Base-by-base conservation (phyloP, 495 filamentous ascomycete genomes). In the Delitschia confertaspora region DNA sequence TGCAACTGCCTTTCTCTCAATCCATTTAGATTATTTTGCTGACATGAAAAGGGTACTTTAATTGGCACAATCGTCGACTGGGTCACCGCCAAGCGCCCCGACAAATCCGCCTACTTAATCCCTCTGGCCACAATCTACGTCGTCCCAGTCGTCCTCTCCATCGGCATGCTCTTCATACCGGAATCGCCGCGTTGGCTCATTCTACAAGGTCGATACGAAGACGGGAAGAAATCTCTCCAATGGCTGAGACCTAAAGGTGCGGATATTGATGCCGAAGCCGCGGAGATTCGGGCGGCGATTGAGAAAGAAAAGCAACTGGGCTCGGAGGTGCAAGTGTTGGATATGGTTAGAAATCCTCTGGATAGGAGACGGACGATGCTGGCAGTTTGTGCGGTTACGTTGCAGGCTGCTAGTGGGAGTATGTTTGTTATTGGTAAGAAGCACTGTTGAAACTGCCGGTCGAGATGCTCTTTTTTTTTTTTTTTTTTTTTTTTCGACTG, bases 171-270 rank as follows among this genome's bases (percentile, higher is more conserved):
- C 51, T 76, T 82, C 55, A 71, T 82, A 26, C 76, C 78, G 5
- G 78, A 82, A 51, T 74, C 71, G 5, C 78, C 78, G 1, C 70
- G 78, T 24, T 82, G 78, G 78, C 63, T 82, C 25, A 65, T 78
- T 30, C 68, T 70, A 22, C 64, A 69, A 30, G 68, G 69, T 11
- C 62, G 63, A 25, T 47, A 62, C 14, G 73, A 72, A 3, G 61
- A 74, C 37, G 78, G 74, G 14, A 59, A 58, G 37, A 65, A 61
- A 44, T 55, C 72, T 0, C 63, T 78, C 24, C 39, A 37, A n/a
- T 69, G 67, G 58, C 59, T 74, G 23, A 55, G 73, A 27, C 71
- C 75, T 10, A 62, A 63, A 19, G 60, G 64, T 17, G 57, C 66
- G 25, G 58, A 56, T 14, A 64, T 73, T 21, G 61, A 66, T 0